A percentile compares a stretch with the other conserved stretches of the same genome.
phyloP scores from a whole-genome alignment of 805 yeast species.

The Starmerella sp. region DNA sequence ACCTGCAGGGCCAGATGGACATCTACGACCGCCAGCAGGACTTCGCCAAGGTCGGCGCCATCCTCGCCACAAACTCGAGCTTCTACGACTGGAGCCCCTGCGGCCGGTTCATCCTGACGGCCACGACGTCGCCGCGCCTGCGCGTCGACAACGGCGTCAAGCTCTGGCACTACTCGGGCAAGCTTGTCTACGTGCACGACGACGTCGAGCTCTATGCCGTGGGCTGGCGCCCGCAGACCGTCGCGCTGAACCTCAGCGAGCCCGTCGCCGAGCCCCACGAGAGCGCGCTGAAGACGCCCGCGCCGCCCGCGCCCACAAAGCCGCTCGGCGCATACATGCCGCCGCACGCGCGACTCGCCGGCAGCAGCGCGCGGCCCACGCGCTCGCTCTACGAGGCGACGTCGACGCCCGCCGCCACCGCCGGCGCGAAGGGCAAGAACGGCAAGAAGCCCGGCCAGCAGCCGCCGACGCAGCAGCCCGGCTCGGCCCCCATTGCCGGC shows the following conservation, averaged over 20 bases:
- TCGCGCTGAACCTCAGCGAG: slow-evolving; percentile 36
- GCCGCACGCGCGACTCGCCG: slow-evolving; percentile 68
- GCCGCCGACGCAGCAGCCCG: background rate
- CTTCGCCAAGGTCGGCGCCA: slow-evolving; percentile 64
- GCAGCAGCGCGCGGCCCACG: slow-evolving; percentile 27
- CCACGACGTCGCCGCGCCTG: slow-evolving; percentile 92
- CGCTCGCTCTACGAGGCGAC: slow-evolving; percentile 23
- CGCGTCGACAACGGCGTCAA: slow-evolving; percentile 93
- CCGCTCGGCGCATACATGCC: slow-evolving; percentile 92
- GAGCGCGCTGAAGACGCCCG: slow-evolving; percentile 45
- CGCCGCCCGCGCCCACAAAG: slow-evolving; percentile 35
- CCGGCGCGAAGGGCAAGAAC: slow-evolving; percentile 1
- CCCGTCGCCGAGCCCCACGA: slow-evolving; percentile 56
- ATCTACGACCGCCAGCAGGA: slow-evolving; percentile 83
- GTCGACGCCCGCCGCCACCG: background rate
- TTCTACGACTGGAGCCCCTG: slow-evolving; percentile 97
- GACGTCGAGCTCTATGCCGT: slow-evolving; percentile 70
- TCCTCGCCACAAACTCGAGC: slow-evolving; percentile 91
- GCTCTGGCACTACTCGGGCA: slow-evolving; percentile 86
- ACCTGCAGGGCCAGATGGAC: slow-evolving; percentile 92
- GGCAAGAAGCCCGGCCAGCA: slow-evolving; percentile 4
- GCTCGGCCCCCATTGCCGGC: slow-evolving; percentile 42
- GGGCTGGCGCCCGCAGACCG: slow-evolving; percentile 67
- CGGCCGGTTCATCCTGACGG: slow-evolving; percentile 84
- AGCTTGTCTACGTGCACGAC: slow-evolving; percentile 64